These are phyloP conservation scores for Solanum neorickii DNA, from an alignment of 257 asterid species.

Conservation along the genomic window DNA sequence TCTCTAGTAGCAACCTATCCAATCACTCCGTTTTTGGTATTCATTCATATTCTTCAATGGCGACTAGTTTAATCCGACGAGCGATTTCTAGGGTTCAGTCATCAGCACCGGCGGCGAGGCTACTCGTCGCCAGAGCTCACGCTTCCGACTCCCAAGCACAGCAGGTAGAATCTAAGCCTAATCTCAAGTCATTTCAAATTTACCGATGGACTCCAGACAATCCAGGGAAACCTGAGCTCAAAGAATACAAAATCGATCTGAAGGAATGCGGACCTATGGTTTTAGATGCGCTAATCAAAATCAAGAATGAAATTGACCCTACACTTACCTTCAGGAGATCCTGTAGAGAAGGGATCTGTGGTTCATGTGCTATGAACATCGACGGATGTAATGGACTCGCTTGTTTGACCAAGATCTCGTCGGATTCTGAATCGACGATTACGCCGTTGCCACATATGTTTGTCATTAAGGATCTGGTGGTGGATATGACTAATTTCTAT, in stretches of 20 bases:
- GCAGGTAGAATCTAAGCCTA: conserved; percentile 14
- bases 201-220: conserved; percentile 92
- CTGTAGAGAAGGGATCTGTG: conserved; percentile 98
- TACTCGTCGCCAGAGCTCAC: conserved; percentile 24
- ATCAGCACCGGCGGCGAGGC: conserved; percentile 34
- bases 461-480: conserved; percentile 92
- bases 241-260: conserved; percentile 59
- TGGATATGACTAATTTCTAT: conserved; percentile 89
- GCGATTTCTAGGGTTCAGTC: conserved; percentile 45
- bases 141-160: conserved; percentile 59
- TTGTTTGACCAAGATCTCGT: conserved; percentile 63
- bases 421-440: conserved; percentile 37
- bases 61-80: conserved; percentile 73
- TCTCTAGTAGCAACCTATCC: not conserved
- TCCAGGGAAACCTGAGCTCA: conserved; percentile 57
- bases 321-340: conserved; percentile 82
- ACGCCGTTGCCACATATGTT: conserved; percentile 96
- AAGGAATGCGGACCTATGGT: conserved; percentile 94
- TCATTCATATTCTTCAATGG: conserved; percentile 31
- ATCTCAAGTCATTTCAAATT: conserved; percentile 77
- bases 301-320: conserved; percentile 85
- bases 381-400: conserved; percentile 83
- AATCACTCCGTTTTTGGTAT: not conserved
- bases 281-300: conserved; percentile 81
- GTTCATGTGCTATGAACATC: conserved; percentile 95